phyloP scores from a whole-genome alignment of 2,329 filamentous ascomycete genomes.

The Colletotrichum gigasporum region DNA sequence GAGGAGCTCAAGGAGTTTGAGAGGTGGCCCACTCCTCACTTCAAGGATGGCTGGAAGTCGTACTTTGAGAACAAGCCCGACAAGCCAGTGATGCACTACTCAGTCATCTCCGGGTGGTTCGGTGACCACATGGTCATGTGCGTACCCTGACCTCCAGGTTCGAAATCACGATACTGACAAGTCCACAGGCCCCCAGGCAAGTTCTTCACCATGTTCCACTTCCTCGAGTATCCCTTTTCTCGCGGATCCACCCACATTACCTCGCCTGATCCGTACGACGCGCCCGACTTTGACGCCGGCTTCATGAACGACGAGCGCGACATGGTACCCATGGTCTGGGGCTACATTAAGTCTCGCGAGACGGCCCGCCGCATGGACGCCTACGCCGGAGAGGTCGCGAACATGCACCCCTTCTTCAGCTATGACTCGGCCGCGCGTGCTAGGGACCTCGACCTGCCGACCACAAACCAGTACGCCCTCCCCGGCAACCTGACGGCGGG shows the following conservation, averaged over 20 bases:
- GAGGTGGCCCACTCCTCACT: conserved; percentile 78
- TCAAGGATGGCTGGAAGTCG: conserved; percentile 78
- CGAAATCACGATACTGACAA: conserved; percentile 48
- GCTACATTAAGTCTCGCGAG: conserved; percentile 84
- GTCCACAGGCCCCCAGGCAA: conserved; percentile 74
- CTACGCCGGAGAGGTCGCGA: conserved; percentile 77
- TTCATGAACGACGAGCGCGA: conserved; percentile 90
- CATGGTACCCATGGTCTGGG: conserved; percentile 87
- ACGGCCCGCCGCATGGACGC: conserved; percentile 81
- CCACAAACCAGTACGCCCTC: conserved; percentile 79
- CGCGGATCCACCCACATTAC: conserved; percentile 77
- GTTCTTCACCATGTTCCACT: conserved; percentile 87
- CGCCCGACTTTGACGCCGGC: conserved; percentile 80
- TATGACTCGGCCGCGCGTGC: conserved; percentile 76
- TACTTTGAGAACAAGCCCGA: conserved; percentile 88
- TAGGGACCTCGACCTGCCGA: conserved; percentile 77
- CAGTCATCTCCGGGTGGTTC: conserved; percentile 75
- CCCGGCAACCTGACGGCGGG: conserved; percentile 76
- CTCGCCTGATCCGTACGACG: conserved; percentile 77
- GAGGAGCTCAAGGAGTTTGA: conserved; percentile 76
- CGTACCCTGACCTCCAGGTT: conserved; percentile 30
- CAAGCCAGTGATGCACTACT: conserved; percentile 90
- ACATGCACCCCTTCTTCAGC: conserved; percentile 76
- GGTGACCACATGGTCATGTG: conserved; percentile 69
- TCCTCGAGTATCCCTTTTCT: conserved; percentile 81